A percentile compares a stretch with the other conserved stretches of the same genome.
Conservation (phyloP, 768 basidiomycete species). For the Lactarius hatsudake region DNA sequence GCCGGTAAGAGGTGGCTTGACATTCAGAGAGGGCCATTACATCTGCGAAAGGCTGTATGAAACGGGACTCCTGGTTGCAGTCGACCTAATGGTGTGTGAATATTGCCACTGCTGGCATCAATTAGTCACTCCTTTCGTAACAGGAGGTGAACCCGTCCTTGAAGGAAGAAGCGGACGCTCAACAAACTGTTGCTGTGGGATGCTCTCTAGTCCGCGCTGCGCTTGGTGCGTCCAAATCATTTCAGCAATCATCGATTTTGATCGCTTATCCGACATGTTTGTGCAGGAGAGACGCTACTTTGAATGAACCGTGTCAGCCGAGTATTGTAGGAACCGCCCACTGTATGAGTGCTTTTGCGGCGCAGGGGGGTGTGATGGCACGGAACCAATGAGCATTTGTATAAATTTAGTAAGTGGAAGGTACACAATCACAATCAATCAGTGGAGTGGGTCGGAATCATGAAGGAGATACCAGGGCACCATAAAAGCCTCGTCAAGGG, state of each 20-base stretch:
- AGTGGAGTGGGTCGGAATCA: background rate
- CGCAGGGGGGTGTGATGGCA: background rate
- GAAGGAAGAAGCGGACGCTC: constrained; percentile 65
- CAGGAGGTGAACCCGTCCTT: constrained; percentile 98
- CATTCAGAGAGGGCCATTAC: constrained; percentile 98
- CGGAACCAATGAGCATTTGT: constrained; percentile 4
- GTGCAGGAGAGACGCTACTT: constrained; percentile 31
- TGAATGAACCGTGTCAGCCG: constrained; percentile 11
- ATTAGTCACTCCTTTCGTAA: constrained; percentile 19
- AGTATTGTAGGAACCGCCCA: background rate
- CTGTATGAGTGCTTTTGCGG: constrained; percentile 3
- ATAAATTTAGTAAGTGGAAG: constrained; percentile 6
- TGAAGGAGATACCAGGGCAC: background rate
- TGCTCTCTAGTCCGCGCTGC: constrained; percentile 83
- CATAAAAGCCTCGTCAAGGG: background rate
- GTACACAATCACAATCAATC: constrained; percentile 1
- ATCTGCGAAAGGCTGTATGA: constrained; percentile 91
- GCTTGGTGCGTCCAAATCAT: constrained; percentile 55
- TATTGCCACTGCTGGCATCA: constrained; percentile 1
- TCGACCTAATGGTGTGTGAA: constrained; percentile 85
- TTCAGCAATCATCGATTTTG: background rate
- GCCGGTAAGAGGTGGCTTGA: constrained; percentile 91
- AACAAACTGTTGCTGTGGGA: constrained; percentile 88
- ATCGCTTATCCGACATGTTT: background rate
- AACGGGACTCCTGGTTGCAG: constrained; percentile 86